Evolutionary conservation across 306 rosid species (phyloP).

Genomic region (Castanea sativa): DNA sequence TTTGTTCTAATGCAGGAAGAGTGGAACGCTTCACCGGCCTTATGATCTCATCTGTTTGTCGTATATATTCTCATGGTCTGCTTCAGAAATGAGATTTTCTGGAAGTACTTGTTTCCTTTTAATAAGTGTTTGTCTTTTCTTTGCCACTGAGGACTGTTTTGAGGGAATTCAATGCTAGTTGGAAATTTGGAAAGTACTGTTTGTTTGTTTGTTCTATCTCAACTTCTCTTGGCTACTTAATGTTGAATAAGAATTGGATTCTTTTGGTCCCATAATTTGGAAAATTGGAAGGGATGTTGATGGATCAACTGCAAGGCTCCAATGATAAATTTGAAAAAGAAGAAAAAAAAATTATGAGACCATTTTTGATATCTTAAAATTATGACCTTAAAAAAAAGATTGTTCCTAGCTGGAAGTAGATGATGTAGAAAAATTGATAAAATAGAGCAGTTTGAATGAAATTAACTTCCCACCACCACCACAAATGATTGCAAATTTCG

Average conservation of each 20-base stretch:
- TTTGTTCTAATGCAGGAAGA: slow-evolving; percentile 7
- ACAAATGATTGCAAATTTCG: too few relatives aligned
- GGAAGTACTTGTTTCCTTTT: not conserved
- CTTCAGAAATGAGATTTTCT: not conserved
- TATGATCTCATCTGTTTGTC: not conserved
- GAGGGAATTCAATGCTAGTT: not conserved
- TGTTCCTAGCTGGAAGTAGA: too few relatives aligned
- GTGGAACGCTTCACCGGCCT: not conserved
- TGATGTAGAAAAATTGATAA: too few relatives aligned
- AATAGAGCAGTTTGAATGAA: too few relatives aligned
- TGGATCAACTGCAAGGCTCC: not conserved
- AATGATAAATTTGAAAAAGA: not conserved
- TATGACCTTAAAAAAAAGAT: too few relatives aligned
- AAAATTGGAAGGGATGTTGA: not conserved
- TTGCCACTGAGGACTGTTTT: not conserved
- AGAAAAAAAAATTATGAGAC: not conserved
- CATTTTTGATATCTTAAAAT: too few relatives aligned
- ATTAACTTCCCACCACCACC: too few relatives aligned
- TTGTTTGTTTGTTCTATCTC: not conserved
- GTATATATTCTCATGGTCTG: not conserved
- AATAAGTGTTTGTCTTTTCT: not conserved
- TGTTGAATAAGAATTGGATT: not conserved
- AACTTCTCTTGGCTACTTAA: not conserved
- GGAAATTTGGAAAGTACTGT: not conserved
- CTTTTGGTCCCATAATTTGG: not conserved